Base-by-base conservation (phyloP, 306 rosid genomes). In the Rosa lucieae region DNA sequence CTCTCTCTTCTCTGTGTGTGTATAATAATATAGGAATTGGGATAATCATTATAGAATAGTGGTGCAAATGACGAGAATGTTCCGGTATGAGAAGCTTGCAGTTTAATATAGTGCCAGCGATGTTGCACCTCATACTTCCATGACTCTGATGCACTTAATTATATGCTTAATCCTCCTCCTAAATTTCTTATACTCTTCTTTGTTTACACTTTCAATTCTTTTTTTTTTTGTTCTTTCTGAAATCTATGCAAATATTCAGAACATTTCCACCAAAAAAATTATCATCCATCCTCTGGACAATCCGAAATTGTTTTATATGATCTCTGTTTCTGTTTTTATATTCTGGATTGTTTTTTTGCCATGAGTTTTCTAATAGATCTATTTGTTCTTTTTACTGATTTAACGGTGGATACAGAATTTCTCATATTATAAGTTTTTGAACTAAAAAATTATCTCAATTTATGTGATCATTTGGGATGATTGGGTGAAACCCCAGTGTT, bases 41-140 rank as follows among this genome's bases (percentile, higher is more conserved):
- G 42, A 39, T 35, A 71, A 11, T 12, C 52, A 48, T 48, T 2
- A 20, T 23, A 66, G 1, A n/a, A 5, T 44, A 12, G 37, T 37
- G 35, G n/a, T 40, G 84, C 89, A 86, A 69, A 55, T 83, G 92
- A 89, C 40, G 89, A 91, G 84, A 74, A 15, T 69, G 69, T 7
- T 55, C 21, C 70, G 71, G 84, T 70, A 67, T 46, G 90, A 87
- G 91, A 90, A 90, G 90, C 92, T 84, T 77, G 84, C 70, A 46
- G 35, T 77, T 58, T 81, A 21, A 32, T 11, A 67, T 32, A 6
- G 14, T 75, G 77, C 87, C 79, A 82, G 91, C 87, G 56, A 71
- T 85, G 95, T 87, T 89, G 70, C 13, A 75, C 77, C 82, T 85
- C 80, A 80, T 87, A 87, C 92, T 90, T 90, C 91, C 92, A 90